phyloP scores from a whole-genome alignment of 768 basidiomycete genomes.

The Boletus tylopilopsis region DNA sequence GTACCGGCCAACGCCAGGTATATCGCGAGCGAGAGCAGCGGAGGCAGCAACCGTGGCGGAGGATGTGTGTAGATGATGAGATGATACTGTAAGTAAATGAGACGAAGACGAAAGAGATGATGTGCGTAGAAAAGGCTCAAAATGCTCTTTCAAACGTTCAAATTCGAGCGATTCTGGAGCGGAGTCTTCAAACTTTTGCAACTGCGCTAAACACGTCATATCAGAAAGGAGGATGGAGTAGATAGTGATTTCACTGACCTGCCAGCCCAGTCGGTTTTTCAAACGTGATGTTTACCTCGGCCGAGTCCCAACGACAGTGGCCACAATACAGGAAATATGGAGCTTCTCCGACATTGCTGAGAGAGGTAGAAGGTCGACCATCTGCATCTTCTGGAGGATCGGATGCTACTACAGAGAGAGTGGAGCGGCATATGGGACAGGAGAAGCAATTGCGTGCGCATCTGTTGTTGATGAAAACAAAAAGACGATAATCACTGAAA shows the following conservation, averaged over 20 bases:
- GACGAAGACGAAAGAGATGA: constrained; percentile 70
- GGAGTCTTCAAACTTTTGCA: constrained; percentile 87
- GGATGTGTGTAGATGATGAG: constrained; percentile 73
- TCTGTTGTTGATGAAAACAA: constrained; percentile 40
- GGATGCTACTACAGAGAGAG: constrained; percentile 86
- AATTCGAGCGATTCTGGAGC: constrained; percentile 85
- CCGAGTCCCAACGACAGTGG: constrained; percentile 93
- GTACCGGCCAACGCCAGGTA: constrained; percentile 78
- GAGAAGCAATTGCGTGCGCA: constrained; percentile 98
- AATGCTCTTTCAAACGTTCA: constrained; percentile 93
- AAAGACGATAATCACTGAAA: neutral
- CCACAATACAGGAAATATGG: constrained; percentile 92
- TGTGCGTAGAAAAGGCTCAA: constrained; percentile 91
- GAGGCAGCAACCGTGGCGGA: constrained; percentile 88
- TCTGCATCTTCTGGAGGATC: constrained; percentile 68
- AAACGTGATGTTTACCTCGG: constrained; percentile 86
- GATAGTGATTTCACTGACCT: constrained; percentile 43
- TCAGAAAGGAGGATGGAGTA: neutral
- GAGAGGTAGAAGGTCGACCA: constrained; percentile 47
- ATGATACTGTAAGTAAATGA: constrained; percentile 45
- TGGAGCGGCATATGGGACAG: constrained; percentile 91
- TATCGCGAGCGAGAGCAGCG: constrained; percentile 83
- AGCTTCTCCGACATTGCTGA: constrained; percentile 69
- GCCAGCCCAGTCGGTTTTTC: constrained; percentile 97
- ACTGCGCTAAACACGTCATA: constrained; percentile 56